Evolutionary conservation across 1,139 yeast genomes (phyloP).

Genomic region (Eremothecium cymbalariae): DNA sequence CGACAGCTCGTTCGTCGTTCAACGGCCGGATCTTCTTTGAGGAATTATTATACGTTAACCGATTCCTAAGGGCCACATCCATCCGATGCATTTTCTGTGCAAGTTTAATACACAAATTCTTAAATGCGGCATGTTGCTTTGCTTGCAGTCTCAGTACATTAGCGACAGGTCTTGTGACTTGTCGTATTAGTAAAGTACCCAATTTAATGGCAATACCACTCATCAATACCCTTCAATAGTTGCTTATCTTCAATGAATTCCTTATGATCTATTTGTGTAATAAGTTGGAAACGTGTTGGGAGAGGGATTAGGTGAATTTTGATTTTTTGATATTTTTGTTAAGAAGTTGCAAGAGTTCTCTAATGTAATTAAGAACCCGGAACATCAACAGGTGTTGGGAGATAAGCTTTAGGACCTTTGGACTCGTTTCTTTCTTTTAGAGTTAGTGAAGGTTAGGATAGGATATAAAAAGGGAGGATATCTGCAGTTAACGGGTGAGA

Average conservation of each 20-base stretch:
- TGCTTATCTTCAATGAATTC: constrained; percentile 7
- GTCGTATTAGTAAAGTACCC: constrained; percentile 64
- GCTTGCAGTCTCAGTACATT: constrained; percentile 67
- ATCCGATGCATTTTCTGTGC: constrained; percentile 70
- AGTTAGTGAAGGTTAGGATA: not conserved
- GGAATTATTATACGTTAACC: constrained; percentile 52
- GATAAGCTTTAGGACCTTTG: too few relatives aligned
- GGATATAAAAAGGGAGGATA: not conserved
- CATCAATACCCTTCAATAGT: constrained; percentile 15
- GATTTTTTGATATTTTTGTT: not conserved
- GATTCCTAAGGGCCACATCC: constrained; percentile 56
- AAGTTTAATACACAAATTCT: constrained; percentile 51
- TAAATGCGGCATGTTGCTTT: constrained; percentile 60
- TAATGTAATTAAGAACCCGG: not conserved
- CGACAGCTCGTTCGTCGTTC: constrained; percentile 78
- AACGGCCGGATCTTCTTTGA: constrained; percentile 57
- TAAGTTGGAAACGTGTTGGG: not conserved
- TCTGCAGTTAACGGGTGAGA: not conserved
- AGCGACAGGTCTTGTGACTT: constrained; percentile 80
- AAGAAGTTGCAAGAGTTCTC: not conserved
- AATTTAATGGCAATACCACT: constrained; percentile 57
- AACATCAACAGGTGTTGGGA: too few relatives aligned
- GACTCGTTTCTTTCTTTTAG: too few relatives aligned
- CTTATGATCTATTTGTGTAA: not conserved
- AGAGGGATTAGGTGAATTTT: too few relatives aligned